Conservation (phyloP, 352 stramenopile genomes). For the Phytopythium oedochilum region DNA sequence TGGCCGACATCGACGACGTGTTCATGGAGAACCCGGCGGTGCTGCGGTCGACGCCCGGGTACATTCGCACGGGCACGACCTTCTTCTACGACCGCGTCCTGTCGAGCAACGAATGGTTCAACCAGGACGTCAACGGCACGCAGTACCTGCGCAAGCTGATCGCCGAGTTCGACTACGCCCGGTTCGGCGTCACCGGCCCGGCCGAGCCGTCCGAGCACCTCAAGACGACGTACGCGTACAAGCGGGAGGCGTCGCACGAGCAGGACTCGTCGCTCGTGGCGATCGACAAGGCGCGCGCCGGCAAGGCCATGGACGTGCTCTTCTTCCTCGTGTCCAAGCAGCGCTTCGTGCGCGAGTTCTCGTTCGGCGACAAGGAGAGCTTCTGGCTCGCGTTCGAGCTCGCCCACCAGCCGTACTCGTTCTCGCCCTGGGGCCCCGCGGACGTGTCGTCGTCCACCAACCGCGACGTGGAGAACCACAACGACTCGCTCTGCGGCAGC, state of each 20-base stretch:
- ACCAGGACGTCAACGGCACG: conserved; percentile 28
- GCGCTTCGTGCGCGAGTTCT: conserved; percentile 22
- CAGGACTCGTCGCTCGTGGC: conserved; percentile 55
- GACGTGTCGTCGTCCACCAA: conserved; percentile 27
- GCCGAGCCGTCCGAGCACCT: conserved; percentile 29
- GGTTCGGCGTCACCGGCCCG: conserved; percentile 22
- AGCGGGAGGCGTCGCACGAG: conserved; percentile 43
- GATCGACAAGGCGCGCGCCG: conserved; percentile 20
- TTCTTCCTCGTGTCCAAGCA: conserved; percentile 28
- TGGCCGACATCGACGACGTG: conserved; percentile 51
- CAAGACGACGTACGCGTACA: conserved; percentile 35
- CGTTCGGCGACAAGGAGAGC: conserved; percentile 34
- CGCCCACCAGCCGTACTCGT: conserved; percentile 26
- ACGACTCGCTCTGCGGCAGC: conserved; percentile 30
- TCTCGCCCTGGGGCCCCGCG: conserved; percentile 34
- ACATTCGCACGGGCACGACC: conserved; percentile 36
- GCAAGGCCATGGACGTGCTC: conserved; percentile 23
- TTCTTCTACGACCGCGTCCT: conserved; percentile 71
- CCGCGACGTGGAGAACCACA: conserved; percentile 30
- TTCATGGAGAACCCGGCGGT: conserved; percentile 36
- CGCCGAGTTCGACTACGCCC: conserved; percentile 39
- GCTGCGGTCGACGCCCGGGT: conserved; percentile 28
- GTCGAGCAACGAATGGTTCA: conserved; percentile 26
- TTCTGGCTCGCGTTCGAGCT: conserved; percentile 41
- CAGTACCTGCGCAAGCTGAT: conserved; percentile 37